These are phyloP conservation scores for Pelargonium myrrhifolium DNA, from an alignment of 441 rosid genomes.

Conservation along the genomic window DNA sequence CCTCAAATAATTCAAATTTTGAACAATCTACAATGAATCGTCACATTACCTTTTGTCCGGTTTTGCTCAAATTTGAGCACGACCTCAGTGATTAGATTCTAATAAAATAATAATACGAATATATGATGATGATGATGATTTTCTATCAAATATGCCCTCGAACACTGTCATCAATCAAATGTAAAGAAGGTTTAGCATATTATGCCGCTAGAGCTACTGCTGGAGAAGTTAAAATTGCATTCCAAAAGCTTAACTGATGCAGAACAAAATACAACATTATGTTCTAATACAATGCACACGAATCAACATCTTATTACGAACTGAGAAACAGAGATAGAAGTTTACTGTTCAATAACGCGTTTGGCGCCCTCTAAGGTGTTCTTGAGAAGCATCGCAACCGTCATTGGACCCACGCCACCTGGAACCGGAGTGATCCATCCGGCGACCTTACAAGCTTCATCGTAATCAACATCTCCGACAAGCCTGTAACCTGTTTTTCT, in stretches of 20 bases:
- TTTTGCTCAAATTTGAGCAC: too few species aligned
- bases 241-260: neutral
- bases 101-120: too few species aligned
- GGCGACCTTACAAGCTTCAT: slow-evolving; percentile 71
- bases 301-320: neutral
- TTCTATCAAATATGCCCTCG: too few species aligned
- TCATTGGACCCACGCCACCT: slow-evolving; percentile 96
- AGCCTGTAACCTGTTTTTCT: slow-evolving; percentile 71
- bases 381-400: slow-evolving; percentile 80
- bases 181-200: too few species aligned
- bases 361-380: slow-evolving; percentile 81
- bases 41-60: too few species aligned
- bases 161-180: too few species aligned
- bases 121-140: too few species aligned
- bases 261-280: neutral
- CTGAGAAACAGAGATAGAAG: slow-evolving; percentile 9
- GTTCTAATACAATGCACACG: neutral
- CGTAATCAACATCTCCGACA: slow-evolving; percentile 81
- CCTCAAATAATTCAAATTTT: too few species aligned
- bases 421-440: slow-evolving; percentile 86
- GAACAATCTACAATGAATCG: too few species aligned
- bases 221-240: too few species aligned
- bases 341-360: slow-evolving; percentile 43
- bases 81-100: too few species aligned
- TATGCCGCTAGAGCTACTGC: too few species aligned